Percentiles rank a stretch among this genome's conserved stretches.
Evolutionary conservation across 2,329 filamentous ascomycete species (phyloP).

Genomic region (Hymenoscyphus scutula): DNA sequence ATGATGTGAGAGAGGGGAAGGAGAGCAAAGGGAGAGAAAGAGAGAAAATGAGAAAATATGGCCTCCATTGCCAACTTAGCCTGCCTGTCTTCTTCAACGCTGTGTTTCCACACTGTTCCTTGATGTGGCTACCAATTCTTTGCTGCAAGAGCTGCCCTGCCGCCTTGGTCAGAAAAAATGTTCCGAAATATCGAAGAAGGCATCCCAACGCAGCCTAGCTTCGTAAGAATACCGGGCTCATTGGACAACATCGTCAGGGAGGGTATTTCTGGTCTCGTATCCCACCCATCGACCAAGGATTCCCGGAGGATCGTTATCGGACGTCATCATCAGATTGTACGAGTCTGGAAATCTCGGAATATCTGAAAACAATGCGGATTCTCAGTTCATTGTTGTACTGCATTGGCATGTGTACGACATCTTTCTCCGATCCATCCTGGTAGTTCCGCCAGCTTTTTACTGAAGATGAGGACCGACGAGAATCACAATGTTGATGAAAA

Average conservation of each 20-base stretch:
- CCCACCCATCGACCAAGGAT: background rate
- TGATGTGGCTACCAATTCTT: background rate
- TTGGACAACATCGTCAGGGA: background rate
- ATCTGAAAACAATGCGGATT: background rate
- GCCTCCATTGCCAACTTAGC: background rate
- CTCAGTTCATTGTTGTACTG: background rate
- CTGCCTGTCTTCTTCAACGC: background rate
- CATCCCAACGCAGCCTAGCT: background rate
- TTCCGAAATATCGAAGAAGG: background rate
- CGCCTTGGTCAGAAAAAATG: conserved; percentile 2
- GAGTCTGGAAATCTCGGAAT: background rate
- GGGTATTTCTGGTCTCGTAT: background rate
- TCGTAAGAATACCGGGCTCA: background rate
- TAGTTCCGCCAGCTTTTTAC: background rate
- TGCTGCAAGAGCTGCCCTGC: background rate
- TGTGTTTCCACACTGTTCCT: conserved; percentile 2
- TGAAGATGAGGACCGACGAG: background rate
- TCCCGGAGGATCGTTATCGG: background rate
- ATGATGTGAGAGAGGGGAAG: background rate
- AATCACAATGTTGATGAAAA: background rate
- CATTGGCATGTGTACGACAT: background rate
- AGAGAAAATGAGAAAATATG: background rate
- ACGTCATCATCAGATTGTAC: background rate
- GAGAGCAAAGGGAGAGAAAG: background rate
- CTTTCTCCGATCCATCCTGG: background rate